A percentile compares a stretch with the other conserved stretches of the same genome.
Evolutionary conservation across 2,329 filamentous ascomycete species (phyloP).

Genomic region (Bipolaris gigantea): DNA sequence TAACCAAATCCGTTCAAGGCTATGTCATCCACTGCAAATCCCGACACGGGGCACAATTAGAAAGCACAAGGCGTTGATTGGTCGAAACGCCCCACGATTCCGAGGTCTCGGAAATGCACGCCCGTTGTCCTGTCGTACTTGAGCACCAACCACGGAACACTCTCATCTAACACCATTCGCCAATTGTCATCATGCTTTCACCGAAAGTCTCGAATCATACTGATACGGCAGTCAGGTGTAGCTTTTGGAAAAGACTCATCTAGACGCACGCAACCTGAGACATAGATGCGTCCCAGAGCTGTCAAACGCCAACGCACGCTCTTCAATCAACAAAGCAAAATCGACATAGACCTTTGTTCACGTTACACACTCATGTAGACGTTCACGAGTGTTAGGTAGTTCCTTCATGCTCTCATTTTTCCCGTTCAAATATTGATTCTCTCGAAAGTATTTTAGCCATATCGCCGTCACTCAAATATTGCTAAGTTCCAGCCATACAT

Average conservation of each 20-base stretch:
- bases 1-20: constrained; percentile 22
- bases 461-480: neutral
- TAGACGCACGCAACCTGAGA: neutral
- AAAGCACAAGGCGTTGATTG: constrained; percentile 23
- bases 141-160: neutral
- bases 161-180: neutral
- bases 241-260: neutral
- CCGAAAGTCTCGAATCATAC: no score
- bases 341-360: no score
- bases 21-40: constrained; percentile 33
- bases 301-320: no score
- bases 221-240: no score
- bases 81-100: constrained; percentile 7
- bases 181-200: neutral
- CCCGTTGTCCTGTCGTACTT: neutral
- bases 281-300: no score
- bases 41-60: constrained; percentile 21
- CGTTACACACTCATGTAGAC: no score
- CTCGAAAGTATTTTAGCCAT: neutral
- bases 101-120: constrained; percentile 9
- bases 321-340: no score
- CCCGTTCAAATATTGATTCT: neutral
- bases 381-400: no score
- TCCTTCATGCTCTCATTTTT: neutral
- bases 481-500: neutral